A percentile compares a stretch with the other conserved stretches of the same genome.
These are phyloP conservation scores for Jatropha curcas DNA, from an alignment of 345 rosid genomes.

Conservation along the genomic window DNA sequence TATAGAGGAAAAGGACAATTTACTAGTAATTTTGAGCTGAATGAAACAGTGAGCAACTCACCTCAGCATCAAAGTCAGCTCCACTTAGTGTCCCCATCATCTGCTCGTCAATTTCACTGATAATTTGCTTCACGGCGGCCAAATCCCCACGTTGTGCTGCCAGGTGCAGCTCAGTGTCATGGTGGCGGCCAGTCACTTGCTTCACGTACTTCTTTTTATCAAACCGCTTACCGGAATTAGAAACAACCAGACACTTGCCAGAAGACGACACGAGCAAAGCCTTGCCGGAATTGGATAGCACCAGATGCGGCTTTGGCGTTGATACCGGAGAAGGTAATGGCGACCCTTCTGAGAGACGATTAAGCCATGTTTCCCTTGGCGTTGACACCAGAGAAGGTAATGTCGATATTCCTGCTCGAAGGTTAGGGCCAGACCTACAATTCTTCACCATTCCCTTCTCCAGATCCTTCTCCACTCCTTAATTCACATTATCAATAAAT, in stretches of 20 bases:
- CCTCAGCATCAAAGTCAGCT: conserved; percentile 80
- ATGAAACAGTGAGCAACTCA: conserved; percentile 9
- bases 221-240: conserved; percentile 74
- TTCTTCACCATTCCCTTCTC: conserved; percentile 34
- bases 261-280: conserved; percentile 51
- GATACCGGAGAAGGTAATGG: conserved; percentile 36
- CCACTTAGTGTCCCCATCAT: conserved; percentile 59
- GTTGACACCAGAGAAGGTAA: conserved; percentile 41
- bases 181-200: conserved; percentile 93
- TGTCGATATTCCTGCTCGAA: conserved; percentile 12
- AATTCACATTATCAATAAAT: neutral
- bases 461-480: conserved; percentile 38
- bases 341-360: conserved; percentile 15
- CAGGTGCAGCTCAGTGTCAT: conserved; percentile 93
- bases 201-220: conserved; percentile 90
- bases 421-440: conserved; percentile 19
- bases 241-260: conserved; percentile 49
- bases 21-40: neutral
- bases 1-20: too few relatives aligned
- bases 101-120: conserved; percentile 74
- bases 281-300: conserved; percentile 44
- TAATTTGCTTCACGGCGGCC: conserved; percentile 57
- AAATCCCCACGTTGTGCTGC: conserved; percentile 86
- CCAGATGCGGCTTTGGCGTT: conserved; percentile 42
- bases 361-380: conserved; percentile 24